phyloP scores from a whole-genome alignment of 257 asterid genomes.

The Nicotiana tomentosiformis region DNA sequence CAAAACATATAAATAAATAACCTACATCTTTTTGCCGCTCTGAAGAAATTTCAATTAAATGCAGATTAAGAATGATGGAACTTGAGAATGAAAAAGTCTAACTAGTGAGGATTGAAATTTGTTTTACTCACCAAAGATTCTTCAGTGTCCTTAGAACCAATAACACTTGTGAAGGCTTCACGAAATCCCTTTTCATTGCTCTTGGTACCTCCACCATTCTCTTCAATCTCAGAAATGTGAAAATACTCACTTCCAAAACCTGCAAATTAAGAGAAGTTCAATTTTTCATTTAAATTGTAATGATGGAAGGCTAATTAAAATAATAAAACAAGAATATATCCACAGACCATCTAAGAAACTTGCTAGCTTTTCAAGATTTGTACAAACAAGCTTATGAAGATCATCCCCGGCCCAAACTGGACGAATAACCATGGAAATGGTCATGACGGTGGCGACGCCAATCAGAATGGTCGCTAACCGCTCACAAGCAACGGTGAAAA shows the following conservation, averaged over 20 bases:
- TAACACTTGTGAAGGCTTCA: conserved; percentile 36
- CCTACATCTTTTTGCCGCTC: background rate
- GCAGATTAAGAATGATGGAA: background rate
- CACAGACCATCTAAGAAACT: conserved; percentile 23
- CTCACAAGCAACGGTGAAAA: conserved; percentile 44
- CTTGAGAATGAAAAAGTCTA: background rate
- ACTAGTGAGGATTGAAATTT: background rate
- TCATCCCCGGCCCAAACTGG: conserved; percentile 94
- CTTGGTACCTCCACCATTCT: background rate
- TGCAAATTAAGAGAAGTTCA: background rate
- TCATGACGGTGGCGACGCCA: conserved; percentile 50
- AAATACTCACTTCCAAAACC: conserved; percentile 44
- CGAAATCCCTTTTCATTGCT: conserved; percentile 26
- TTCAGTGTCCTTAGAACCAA: conserved; percentile 52
- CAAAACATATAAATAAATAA: background rate
- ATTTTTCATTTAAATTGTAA: too few species aligned
- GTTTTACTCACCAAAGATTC: conserved; percentile 51
- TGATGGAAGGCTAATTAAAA: too few species aligned
- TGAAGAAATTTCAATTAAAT: background rate
- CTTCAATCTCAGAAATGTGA: conserved; percentile 11
- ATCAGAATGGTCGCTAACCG: conserved; percentile 51
- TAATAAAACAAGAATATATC: too few species aligned
- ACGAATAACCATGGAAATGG: conserved; percentile 38
- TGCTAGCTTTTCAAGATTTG: conserved; percentile 51
- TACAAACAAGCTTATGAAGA: conserved; percentile 39